phyloP scores from a whole-genome alignment of 2,329 filamentous ascomycete genomes.

The Phialocephala subalpina region DNA sequence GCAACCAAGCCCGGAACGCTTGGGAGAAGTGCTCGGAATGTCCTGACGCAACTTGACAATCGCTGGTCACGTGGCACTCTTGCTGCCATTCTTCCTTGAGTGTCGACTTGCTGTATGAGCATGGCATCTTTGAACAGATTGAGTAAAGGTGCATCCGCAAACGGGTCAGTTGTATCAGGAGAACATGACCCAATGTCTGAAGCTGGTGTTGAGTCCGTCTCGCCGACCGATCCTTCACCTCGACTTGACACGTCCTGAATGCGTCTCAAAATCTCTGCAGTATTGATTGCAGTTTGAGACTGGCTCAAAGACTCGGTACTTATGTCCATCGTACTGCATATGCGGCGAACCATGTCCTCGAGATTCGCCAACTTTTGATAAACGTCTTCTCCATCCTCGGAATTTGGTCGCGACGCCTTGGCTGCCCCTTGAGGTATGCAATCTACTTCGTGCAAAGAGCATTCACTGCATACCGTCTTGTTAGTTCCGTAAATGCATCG shows the following conservation, averaged over 20 bases:
- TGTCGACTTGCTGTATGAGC: slow-evolving; percentile 18
- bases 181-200: neutral
- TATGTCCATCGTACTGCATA: slow-evolving; percentile 27
- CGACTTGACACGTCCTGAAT: neutral
- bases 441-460: slow-evolving; percentile 51
- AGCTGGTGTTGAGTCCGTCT: neutral
- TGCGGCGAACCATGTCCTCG: slow-evolving; percentile 36
- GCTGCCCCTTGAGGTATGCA: slow-evolving; percentile 51
- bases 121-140: slow-evolving; percentile 32
- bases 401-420: slow-evolving; percentile 23
- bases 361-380: slow-evolving; percentile 38
- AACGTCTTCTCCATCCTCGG: slow-evolving; percentile 15
- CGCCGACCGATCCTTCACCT: neutral
- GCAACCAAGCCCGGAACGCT: slow-evolving; percentile 23
- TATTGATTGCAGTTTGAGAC: slow-evolving; percentile 8
- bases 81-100: neutral
- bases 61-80: neutral
- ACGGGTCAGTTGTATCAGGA: slow-evolving; percentile 3
- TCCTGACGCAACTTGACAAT: slow-evolving; percentile 11
- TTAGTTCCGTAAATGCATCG: slow-evolving; percentile 53
- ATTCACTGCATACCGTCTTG: slow-evolving; percentile 51
- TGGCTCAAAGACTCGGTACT: slow-evolving; percentile 8
- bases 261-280: slow-evolving; percentile 20
- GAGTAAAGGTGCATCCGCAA: slow-evolving; percentile 31
- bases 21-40: slow-evolving; percentile 25